Percentiles rank a stretch among this genome's conserved stretches.
These are phyloP conservation scores for Vairimorpha ceranae DNA, from an alignment of 371 early-diverging fungal species.

Conservation along the genomic window DNA sequence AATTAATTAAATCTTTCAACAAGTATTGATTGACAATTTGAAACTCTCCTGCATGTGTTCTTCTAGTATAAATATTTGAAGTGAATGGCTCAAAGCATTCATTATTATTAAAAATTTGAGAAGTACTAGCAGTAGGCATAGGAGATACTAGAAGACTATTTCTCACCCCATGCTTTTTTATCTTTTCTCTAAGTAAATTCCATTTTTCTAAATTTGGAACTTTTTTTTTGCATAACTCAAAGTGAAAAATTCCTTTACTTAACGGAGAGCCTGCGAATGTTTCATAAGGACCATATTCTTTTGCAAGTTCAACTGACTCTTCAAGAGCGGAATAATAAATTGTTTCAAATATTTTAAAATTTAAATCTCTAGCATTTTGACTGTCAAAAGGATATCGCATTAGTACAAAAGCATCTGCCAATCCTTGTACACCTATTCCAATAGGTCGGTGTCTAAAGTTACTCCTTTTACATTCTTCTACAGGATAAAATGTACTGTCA, in stretches of 20 bases:
- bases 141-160: constrained; percentile 92
- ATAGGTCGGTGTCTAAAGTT: constrained; percentile 91
- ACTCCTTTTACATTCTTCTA: constrained; percentile 74
- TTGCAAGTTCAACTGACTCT: constrained; percentile 82
- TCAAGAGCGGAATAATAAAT: constrained; percentile 92
- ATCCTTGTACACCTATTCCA: constrained; percentile 94
- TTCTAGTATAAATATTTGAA: constrained; percentile 88
- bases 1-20: constrained; percentile 79
- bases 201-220: constrained; percentile 79
- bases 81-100: constrained; percentile 98
- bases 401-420: constrained; percentile 90
- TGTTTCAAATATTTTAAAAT: constrained; percentile 85
- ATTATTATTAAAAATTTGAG: constrained; percentile 93
- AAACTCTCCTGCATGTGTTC: constrained; percentile 96
- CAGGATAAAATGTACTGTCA: constrained; percentile 90
- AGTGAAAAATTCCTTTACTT: constrained; percentile 84
- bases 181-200: constrained; percentile 72
- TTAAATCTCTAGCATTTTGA: constrained; percentile 75
- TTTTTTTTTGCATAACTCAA: constrained; percentile 80
- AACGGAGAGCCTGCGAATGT: constrained; percentile 81
- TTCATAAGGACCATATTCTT: constrained; percentile 73
- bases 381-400: constrained; percentile 91
- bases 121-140: constrained; percentile 98
- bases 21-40: constrained; percentile 94
- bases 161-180: constrained; percentile 81